These are phyloP conservation scores for Moricandia moricandioides DNA, from an alignment of 345 rosid genomes.

Conservation along the genomic window DNA sequence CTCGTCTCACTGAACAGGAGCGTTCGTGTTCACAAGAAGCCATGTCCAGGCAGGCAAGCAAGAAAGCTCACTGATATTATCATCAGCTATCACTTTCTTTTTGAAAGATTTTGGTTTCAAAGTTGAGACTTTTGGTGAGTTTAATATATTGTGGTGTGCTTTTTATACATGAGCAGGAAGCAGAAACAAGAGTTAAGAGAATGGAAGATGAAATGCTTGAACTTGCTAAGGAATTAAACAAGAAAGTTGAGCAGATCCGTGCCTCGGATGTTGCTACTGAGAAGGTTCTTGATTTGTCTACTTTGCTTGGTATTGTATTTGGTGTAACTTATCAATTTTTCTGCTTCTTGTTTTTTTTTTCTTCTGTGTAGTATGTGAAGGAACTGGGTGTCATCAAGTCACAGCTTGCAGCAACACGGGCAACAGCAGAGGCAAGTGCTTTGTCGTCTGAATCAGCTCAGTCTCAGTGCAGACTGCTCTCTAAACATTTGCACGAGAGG, in stretches of 20 bases:
- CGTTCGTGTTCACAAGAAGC: constrained; percentile 70
- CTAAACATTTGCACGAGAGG: constrained; percentile 64
- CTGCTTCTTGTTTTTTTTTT: not conserved
- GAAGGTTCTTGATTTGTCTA: constrained; percentile 47
- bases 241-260: constrained; percentile 57
- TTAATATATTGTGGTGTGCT: not conserved
- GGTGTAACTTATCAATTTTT: not conserved
- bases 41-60: constrained; percentile 63
- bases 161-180: constrained; percentile 51
- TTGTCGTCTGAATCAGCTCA: constrained; percentile 77
- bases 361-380: constrained; percentile 50
- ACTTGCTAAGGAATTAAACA: constrained; percentile 55
- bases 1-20: constrained; percentile 66
- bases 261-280: constrained; percentile 65
- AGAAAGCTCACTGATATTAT: constrained; percentile 6
- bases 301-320: not conserved
- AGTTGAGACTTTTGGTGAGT: constrained; percentile 35
- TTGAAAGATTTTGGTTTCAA: not conserved
- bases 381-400: constrained; percentile 63
- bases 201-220: constrained; percentile 59
- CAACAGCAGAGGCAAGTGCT: constrained; percentile 77
- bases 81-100: not conserved
- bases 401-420: constrained; percentile 60
- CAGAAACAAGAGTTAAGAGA: constrained; percentile 63
- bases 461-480: constrained; percentile 56